Base-by-base conservation (phyloP, 2,329 filamentous ascomycete species). In the Fusarium tricinctum region DNA sequence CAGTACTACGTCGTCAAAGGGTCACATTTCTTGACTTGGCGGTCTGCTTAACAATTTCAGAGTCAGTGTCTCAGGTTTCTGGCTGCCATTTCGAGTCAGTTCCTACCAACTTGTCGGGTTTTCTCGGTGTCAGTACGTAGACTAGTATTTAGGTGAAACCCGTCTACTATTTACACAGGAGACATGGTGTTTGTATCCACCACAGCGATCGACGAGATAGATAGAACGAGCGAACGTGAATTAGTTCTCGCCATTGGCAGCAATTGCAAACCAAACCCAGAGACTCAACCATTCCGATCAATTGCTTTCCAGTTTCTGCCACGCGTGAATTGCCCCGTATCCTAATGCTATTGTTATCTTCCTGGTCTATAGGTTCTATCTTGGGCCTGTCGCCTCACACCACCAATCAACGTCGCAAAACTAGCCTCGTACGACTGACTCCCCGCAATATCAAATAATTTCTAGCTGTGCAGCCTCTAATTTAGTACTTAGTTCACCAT, bases 41-140 rank as follows among this genome's bases (percentile, higher is more conserved):
- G 67, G 69, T 73, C 67, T 69, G 55, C 62, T 65, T 73, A 72
- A 71, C 71, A 73, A 72, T 72, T 73, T 22, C 9, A 38, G 35
- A 38, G 17, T 38, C 35, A 38, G 17, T 19, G 35, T 38, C 9
- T n/a, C 35, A n/a, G 17, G 17, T 10, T 38, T 38, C 8, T 38
- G 17, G n/a, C 8, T n/a, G 35, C 4, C 15, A 17, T n/a, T 38
- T 10, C 8, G 35, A 38, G 30, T 46, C 30, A 20, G 13, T 17
- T 17, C 12, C 12, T 26, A n/a, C 17, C 33, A 20, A 17, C 14
- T 28, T 3, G 17, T 40, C 47, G 47, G 47, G 19, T 26, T n/a
- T 17, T 19, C 22, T 59, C 54, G 44, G 54, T 30, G 50, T 60
- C 20, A 10, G 33, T 58, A 46, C 58, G 26, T 52, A 30, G 28